These are phyloP conservation scores for Xerocomellus amylosporus DNA, from an alignment of 768 basidiomycete genomes.

Conservation along the genomic window DNA sequence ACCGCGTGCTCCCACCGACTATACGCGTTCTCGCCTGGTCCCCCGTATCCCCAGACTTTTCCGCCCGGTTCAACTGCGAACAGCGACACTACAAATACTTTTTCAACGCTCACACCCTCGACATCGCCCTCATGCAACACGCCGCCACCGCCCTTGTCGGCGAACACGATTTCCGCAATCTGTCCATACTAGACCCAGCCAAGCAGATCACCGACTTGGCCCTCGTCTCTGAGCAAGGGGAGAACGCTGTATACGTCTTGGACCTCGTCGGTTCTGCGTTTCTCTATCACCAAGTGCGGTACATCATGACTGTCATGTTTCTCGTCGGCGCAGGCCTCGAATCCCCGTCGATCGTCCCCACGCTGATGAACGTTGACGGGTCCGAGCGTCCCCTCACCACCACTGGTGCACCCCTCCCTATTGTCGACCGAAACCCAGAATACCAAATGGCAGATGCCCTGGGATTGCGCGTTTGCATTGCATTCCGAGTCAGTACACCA, in stretches of 20 bases:
- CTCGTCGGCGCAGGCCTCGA: constrained; percentile 84
- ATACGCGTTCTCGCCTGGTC: constrained; percentile 95
- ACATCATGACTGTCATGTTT: constrained; percentile 90
- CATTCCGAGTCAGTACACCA: constrained; percentile 51
- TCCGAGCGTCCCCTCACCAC: constrained; percentile 7
- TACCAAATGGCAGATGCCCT: constrained; percentile 89
- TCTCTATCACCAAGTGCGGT: constrained; percentile 93
- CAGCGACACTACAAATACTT: constrained; percentile 98
- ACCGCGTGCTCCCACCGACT: constrained; percentile 82
- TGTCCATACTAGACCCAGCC: constrained; percentile 88
- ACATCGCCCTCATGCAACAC: constrained; percentile 71
- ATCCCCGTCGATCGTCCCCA: constrained; percentile 60
- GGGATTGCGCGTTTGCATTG: constrained; percentile 20
- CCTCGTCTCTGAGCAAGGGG: constrained; percentile 35
- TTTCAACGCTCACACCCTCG: constrained; percentile 67
- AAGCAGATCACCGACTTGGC: constrained; percentile 86
- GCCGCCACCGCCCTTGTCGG: too few species aligned
- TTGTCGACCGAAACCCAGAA: constrained; percentile 73
- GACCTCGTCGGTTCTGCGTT: constrained; percentile 88
- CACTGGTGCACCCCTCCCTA: constrained; percentile 35
- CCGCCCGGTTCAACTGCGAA: constrained; percentile 83
- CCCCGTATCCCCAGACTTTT: constrained; percentile 74
- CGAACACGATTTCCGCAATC: constrained; percentile 80
- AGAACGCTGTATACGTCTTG: constrained; percentile 57
- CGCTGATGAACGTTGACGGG: constrained; percentile 70